Base-by-base conservation (phyloP, 2,329 filamentous ascomycete genomes). In the Exophiala alcalophila region DNA sequence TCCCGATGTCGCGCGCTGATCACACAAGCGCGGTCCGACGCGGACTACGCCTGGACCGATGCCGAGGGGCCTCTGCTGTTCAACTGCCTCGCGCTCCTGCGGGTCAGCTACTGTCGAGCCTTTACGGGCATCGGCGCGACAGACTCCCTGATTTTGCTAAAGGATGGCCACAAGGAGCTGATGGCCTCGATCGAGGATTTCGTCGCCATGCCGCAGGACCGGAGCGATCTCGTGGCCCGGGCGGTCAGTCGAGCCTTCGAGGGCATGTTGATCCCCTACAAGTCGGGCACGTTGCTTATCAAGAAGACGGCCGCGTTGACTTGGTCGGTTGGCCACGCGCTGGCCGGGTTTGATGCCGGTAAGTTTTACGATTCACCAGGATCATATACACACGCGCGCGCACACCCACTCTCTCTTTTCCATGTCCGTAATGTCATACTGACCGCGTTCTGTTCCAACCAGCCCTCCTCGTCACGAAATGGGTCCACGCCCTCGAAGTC, bases 1-100 rank as follows among this genome's bases (percentile, higher is more conserved):
- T 49, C 54, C 12, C 52, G 57, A 36, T 64, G 60, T 36, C 54
- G 58, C 20, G 53, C 55, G 14, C 44, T 58, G 2, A 50, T 50
- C 30, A 69, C 71, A 0, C 76, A 77, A 56, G 96, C 96, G 70
- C 80, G 83, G 40, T 81, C 79, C 18, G 72, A 81, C 2, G 82
- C 84, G 3, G 90, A 96, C 59, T 97, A 96, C 65, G 89, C 89
- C 4, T 50, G 47, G 47, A 41, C 47, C 11, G 47, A 50, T 14
- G 42, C 47, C 11, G 58, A 63, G 23, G 55, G 57, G 9, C 60
- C 61, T 6, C 47, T 64, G 18, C 48, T 62, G 39, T 64, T 63
- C 51, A 62, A 65, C 33, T 60, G 59, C 36, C 56, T 61, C 18
- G 61, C 60, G 1, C 40, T 64, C 9, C 49, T 65, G 15, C 57